Base-by-base conservation (phyloP, 140 eudicot genomes). In the Ambrosia hybrid region DNA sequence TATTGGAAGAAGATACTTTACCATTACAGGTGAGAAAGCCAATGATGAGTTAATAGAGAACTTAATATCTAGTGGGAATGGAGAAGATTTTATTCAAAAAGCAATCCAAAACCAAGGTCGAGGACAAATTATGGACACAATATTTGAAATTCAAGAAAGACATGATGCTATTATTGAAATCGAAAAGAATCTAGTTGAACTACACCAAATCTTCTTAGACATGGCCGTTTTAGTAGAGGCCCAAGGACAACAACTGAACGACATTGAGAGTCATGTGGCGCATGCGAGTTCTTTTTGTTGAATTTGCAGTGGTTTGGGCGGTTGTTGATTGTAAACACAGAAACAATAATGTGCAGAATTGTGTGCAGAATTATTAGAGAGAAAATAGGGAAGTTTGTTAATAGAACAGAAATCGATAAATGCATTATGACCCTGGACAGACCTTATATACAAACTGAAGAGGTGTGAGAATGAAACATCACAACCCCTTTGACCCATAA, bases 151-250 rank as follows among this genome's bases (percentile, higher is more conserved):
- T 9, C 99, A 93, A 72, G 99, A 93, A 80, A 63, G 99, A 68
- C 97, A 93, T 73, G 96, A 86, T 48, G 97, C 94, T 0, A 82
- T 88, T 57, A 79, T 88, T 74, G 96, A 90, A 71, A 90, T 90
- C 3, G 96, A 93, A 84, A 87, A 75, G 78, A 90, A 84, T 48
- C 74, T 90, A 69, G 16, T 88, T 0, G 99, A 90, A 68, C 78
- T 93, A 2, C 96, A 90, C 68, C 97, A 90, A 65, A 85, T 90
- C 41, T 93, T 93, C 70, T 80, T 90, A 45, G 99, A 93, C 78
- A 93, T 90, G 97, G 97, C 94, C 2, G 97, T 86, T 36, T 57
- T 93, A 3, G 97, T 90, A n/a, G 97, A 93, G 73, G 85, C 90
- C 0, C 97, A 90, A 65, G 99, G 99, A 52, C 96, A 88, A 59